Conservation (phyloP, 106 monocot genomes). For the Agapanthus africanus region DNA sequence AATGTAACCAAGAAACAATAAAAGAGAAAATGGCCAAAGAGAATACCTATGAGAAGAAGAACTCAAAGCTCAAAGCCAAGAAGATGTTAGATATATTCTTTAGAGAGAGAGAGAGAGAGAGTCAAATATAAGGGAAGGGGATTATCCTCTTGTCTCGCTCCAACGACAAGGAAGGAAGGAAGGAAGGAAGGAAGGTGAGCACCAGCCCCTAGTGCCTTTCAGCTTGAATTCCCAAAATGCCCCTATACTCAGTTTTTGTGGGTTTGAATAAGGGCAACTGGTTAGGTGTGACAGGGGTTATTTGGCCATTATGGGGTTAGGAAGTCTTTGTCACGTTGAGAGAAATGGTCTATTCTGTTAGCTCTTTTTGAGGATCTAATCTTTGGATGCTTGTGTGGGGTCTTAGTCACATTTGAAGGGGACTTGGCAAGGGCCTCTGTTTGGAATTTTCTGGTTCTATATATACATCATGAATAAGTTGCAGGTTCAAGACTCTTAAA, state of each 20-base stretch:
- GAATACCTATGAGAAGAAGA: not conserved
- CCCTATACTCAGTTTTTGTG: not conserved
- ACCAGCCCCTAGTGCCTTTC: slow-evolving; percentile 20
- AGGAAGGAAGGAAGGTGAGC: slow-evolving; percentile 11
- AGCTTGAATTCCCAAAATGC: slow-evolving; percentile 15
- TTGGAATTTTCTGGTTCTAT: no score
- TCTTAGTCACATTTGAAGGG: no score
- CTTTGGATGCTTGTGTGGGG: no score
- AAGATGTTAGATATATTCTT: not conserved
- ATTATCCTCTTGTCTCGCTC: not conserved
- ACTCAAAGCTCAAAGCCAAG: not conserved
- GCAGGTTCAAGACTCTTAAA: no score
- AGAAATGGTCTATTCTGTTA: no score
- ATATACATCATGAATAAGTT: no score
- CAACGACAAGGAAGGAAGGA: slow-evolving; percentile 7
- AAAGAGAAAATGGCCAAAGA: not conserved
- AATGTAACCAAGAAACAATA: not conserved
- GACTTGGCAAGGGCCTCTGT: no score
- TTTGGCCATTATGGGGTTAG: not conserved
- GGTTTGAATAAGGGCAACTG: not conserved
- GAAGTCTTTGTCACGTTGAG: not conserved
- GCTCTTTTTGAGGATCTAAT: no score
- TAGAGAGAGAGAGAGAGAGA: not conserved
- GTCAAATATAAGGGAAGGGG: not conserved
- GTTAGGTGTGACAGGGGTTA: not conserved